phyloP scores from a whole-genome alignment of 208 protist species.

The Wallacemonas sp. region DNA sequence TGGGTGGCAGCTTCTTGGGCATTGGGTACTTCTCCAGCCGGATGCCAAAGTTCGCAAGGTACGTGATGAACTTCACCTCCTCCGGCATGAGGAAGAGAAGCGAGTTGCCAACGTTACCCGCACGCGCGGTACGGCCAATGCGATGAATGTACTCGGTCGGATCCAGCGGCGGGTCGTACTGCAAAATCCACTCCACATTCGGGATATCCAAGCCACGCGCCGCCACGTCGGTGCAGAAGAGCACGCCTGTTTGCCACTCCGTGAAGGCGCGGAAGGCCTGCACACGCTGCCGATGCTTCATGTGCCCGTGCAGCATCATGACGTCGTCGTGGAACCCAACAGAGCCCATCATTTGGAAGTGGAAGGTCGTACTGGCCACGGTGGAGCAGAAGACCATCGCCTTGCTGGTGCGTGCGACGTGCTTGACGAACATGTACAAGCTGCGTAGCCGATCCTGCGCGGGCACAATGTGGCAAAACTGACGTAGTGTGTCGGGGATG shows the following conservation, averaged over 20 bases:
- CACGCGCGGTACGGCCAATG: slow-evolving; percentile 95
- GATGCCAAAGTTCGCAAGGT: slow-evolving; percentile 85
- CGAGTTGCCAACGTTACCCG: slow-evolving; percentile 91
- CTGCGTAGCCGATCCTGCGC: slow-evolving; percentile 64
- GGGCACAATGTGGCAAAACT: slow-evolving; percentile 81
- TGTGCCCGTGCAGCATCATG: slow-evolving; percentile 96
- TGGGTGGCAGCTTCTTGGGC: slow-evolving; percentile 65
- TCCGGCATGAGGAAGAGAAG: slow-evolving; percentile 93
- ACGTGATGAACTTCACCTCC: slow-evolving; percentile 88
- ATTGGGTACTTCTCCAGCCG: slow-evolving; percentile 73
- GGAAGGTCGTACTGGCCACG: slow-evolving; percentile 97
- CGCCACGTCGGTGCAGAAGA: slow-evolving; percentile 96
- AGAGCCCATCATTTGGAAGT: slow-evolving; percentile 98
- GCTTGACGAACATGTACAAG: slow-evolving; percentile 98
- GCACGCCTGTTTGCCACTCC: slow-evolving; percentile 80
- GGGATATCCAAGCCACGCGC: slow-evolving; percentile 96
- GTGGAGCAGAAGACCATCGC: slow-evolving; percentile 98
- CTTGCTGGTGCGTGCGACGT: slow-evolving; percentile 94
- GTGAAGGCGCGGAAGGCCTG: slow-evolving; percentile 90
- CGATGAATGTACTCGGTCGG: slow-evolving; percentile 96
- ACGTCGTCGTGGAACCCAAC: slow-evolving; percentile 97
- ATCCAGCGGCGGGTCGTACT: slow-evolving; percentile 97
- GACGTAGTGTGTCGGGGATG: slow-evolving; percentile 79
- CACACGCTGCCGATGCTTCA: slow-evolving; percentile 94
- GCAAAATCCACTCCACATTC: slow-evolving; percentile 96